Evolutionary conservation across 768 basidiomycete genomes (phyloP).

Genomic region (Pisolithus marmoratus): DNA sequence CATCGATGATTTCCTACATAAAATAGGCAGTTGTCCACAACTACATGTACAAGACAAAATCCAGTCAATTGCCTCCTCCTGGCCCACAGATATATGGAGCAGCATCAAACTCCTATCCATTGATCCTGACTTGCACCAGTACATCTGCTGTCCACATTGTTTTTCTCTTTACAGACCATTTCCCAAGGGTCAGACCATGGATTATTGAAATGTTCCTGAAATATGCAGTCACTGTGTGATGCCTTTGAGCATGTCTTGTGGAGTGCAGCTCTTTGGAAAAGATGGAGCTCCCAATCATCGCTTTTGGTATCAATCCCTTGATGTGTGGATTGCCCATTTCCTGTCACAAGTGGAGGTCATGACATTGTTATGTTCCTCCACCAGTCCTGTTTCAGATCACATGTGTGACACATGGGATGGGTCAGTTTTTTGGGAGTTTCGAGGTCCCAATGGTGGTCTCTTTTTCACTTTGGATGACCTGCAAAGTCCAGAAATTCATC

Average conservation of each 20-base stretch:
- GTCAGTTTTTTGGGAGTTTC: conserved; percentile 16
- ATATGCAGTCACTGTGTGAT: conserved; percentile 15
- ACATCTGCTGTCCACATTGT: conserved; percentile 24
- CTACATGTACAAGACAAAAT: not conserved
- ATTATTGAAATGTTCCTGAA: conserved; percentile 9
- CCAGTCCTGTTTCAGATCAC: not conserved
- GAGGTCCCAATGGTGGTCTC: conserved; percentile 22
- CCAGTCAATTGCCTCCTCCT: not conserved
- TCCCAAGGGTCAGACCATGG: not conserved
- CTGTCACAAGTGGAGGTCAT: conserved; percentile 20
- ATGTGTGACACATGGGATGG: conserved; percentile 25
- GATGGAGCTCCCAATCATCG: not conserved
- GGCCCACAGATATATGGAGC: conserved; percentile 14
- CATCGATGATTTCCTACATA: not conserved
- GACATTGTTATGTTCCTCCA: not conserved
- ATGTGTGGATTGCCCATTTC: conserved; percentile 23
- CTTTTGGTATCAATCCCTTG: conserved; percentile 24
- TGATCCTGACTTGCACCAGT: conserved; percentile 11
- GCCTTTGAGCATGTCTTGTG: conserved; percentile 8
- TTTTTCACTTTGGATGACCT: conserved; percentile 9
- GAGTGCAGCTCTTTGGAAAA: not conserved
- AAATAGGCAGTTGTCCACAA: not conserved
- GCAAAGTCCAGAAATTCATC: conserved; percentile 10
- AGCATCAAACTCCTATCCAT: conserved; percentile 12
- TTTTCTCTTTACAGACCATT: conserved; percentile 17